A percentile compares a stretch with the other conserved stretches of the same genome.
phyloP scores from a whole-genome alignment of 208 protist species.

The Trypanosoma congolense region DNA sequence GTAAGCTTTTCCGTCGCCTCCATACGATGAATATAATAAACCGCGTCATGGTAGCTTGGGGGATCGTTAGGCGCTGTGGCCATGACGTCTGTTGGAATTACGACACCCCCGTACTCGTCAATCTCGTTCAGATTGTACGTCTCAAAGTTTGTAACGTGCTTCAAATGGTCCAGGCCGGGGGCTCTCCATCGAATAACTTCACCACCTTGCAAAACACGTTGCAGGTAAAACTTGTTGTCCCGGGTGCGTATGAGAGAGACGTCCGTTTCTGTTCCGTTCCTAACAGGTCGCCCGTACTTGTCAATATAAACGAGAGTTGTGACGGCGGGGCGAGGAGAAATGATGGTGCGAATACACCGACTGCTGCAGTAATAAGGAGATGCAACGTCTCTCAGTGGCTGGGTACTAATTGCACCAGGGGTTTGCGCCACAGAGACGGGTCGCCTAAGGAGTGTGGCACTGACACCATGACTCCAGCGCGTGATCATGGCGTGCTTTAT shows the following conservation, averaged over 20 bases:
- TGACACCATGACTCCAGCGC: too few species aligned
- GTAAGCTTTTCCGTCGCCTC: slow-evolving; percentile 75
- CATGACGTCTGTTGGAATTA: slow-evolving; percentile 78
- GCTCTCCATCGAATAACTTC: slow-evolving; percentile 81
- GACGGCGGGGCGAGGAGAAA: slow-evolving; percentile 73
- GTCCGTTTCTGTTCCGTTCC: slow-evolving; percentile 63
- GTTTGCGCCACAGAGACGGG: too few species aligned
- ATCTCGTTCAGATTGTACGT: slow-evolving; percentile 85
- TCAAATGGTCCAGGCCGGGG: slow-evolving; percentile 75
- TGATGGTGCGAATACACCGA: slow-evolving; percentile 62
- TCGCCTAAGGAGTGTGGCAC: too few species aligned
- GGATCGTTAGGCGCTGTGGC: slow-evolving; percentile 61
- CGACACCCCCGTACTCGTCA: slow-evolving; percentile 78
- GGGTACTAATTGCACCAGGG: not conserved
- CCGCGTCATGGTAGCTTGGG: slow-evolving; percentile 63
- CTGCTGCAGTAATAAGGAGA: slow-evolving; percentile 6
- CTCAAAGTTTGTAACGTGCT: slow-evolving; percentile 86
- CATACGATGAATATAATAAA: slow-evolving; percentile 69
- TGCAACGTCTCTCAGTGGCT: not conserved
- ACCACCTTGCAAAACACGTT: slow-evolving; percentile 70
- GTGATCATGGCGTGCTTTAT: too few species aligned
- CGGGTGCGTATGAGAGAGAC: slow-evolving; percentile 76
- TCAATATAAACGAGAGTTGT: slow-evolving; percentile 82
- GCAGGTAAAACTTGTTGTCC: slow-evolving; percentile 90
- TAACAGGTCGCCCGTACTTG: slow-evolving; percentile 47